Conservation (phyloP, 345 rosid genomes). For the rapeseed (Brassica napus) region Da-Ae NC_063440.1:11424501-11425000, state of each 20-base stretch:
- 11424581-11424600: constrained; percentile 13
- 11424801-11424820: too few relatives aligned
- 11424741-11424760: background rate
- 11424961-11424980: constrained; percentile 10
- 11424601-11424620: constrained; percentile 20
- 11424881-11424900: constrained; percentile 61
- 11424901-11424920: background rate
- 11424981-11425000: background rate
- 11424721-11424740: background rate
- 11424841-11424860: too few relatives aligned
- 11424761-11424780: too few relatives aligned
- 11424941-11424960: background rate
- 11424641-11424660: background rate
- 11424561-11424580: constrained; percentile 22
- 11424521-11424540: background rate
- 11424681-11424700: background rate
- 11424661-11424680: background rate
- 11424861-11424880: constrained; percentile 65
- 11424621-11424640: background rate
- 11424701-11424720: background rate
- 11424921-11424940: background rate
- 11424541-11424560: constrained; percentile 14
- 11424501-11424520: constrained; percentile 40
- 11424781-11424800: too few relatives aligned
- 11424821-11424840: too few relatives aligned